These are phyloP conservation scores for Bipolaris oryzae DNA, from an alignment of 2,329 filamentous ascomycete genomes.

Conservation along the genomic window DNA sequence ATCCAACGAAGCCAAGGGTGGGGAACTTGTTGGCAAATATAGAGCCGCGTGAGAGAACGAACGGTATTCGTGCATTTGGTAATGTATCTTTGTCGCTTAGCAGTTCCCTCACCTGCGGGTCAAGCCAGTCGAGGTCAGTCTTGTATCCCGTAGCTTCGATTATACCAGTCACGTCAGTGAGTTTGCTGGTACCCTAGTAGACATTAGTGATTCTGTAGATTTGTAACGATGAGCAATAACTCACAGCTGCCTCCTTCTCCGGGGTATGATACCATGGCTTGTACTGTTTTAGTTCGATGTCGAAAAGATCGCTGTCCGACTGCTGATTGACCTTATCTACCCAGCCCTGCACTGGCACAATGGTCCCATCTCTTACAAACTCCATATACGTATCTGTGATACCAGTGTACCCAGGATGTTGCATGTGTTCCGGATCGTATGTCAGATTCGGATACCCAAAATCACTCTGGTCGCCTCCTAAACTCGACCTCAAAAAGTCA, in stretches of 20 bases:
- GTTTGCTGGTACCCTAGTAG: conserved; percentile 7
- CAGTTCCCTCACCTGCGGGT: conserved; percentile 58
- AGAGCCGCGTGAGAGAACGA: conserved; percentile 71
- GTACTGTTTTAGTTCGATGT: conserved; percentile 19
- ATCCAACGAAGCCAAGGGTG: conserved; percentile 77
- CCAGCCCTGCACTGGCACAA: conserved; percentile 49
- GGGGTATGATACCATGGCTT: conserved; percentile 21
- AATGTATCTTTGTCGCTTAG: conserved; percentile 64
- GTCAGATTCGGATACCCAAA: conserved; percentile 47
- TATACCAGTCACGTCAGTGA: conserved; percentile 57
- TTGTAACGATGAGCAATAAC: background rate
- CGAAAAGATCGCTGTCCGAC: background rate
- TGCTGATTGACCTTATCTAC: conserved; percentile 33
- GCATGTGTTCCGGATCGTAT: conserved; percentile 49
- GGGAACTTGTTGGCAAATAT: conserved; percentile 66
- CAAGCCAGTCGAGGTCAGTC: conserved; percentile 68
- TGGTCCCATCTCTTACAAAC: conserved; percentile 69
- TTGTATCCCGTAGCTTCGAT: conserved; percentile 78
- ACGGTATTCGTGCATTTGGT: conserved; percentile 53
- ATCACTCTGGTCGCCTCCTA: conserved; percentile 55
- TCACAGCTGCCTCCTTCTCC: conserved; percentile 9
- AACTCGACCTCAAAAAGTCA: conserved; percentile 50
- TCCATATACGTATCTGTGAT: conserved; percentile 75
- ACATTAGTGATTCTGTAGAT: conserved; percentile 8
- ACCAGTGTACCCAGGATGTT: conserved; percentile 68